These are phyloP conservation scores for Coniochaeta prunicola DNA, from an alignment of 2,329 filamentous ascomycete genomes.

Conservation along the genomic window DNA sequence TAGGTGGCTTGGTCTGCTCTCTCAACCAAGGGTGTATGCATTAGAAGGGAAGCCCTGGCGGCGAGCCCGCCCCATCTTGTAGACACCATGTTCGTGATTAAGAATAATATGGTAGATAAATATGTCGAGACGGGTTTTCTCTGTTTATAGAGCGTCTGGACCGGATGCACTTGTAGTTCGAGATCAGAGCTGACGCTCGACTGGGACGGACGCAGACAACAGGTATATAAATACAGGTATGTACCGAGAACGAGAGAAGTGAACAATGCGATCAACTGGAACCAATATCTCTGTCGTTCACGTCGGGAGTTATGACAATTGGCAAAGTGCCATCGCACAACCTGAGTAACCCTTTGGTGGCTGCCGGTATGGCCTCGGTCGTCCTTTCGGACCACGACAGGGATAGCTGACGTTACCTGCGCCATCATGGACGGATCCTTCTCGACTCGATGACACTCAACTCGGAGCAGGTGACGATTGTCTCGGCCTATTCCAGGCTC, in stretches of 20 bases:
- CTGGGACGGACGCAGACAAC: background rate
- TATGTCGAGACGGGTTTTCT: background rate
- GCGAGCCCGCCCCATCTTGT: slow-evolving; percentile 14
- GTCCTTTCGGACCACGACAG: background rate
- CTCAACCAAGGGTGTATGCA: slow-evolving; percentile 5
- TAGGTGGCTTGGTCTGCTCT: slow-evolving; percentile 18
- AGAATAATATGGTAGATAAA: background rate
- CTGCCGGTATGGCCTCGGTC: background rate
- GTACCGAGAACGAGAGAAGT: background rate
- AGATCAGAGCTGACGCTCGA: background rate
- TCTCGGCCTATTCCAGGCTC: background rate
- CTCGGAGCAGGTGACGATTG: background rate
- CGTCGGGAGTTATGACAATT: background rate
- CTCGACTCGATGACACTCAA: background rate
- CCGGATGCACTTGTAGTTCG: background rate
- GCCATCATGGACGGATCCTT: background rate
- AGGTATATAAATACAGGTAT: background rate
- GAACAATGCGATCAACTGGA: background rate
- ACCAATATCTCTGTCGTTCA: background rate
- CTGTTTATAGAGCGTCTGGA: background rate
- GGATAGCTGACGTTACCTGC: background rate
- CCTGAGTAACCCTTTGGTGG: background rate
- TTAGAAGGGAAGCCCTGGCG: slow-evolving; percentile 12
- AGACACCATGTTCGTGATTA: slow-evolving; percentile 13
- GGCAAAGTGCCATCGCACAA: background rate